These are phyloP conservation scores for Suillus cothurnatus DNA, from an alignment of 768 basidiomycete species.

Conservation along the genomic window DNA sequence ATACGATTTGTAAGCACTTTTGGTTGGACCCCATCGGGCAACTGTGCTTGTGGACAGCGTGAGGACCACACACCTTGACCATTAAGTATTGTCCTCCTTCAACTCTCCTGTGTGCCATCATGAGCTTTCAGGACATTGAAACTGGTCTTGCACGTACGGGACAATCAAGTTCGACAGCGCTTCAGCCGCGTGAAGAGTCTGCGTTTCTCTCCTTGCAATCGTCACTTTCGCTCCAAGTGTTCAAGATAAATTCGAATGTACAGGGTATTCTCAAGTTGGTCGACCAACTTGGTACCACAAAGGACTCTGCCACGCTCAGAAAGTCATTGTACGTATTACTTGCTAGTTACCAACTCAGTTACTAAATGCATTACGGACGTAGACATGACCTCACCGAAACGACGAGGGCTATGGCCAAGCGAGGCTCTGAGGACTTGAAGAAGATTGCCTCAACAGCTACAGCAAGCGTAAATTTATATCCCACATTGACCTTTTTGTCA, in stretches of 20 bases:
- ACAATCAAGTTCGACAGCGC: slow-evolving; percentile 25
- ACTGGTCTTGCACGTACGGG: slow-evolving; percentile 39
- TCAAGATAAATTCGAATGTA: slow-evolving; percentile 98
- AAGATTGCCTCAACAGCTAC: slow-evolving; percentile 72
- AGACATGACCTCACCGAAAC: slow-evolving; percentile 95
- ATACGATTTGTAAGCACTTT: background rate
- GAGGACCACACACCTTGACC: background rate
- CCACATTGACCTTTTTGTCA: background rate
- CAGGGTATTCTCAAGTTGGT: slow-evolving; percentile 95
- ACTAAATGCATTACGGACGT: slow-evolving; percentile 7
- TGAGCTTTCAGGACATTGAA: slow-evolving; percentile 58
- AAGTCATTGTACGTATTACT: slow-evolving; percentile 73
- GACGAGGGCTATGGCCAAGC: slow-evolving; percentile 93
- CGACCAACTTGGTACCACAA: slow-evolving; percentile 87
- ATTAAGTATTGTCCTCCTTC: background rate
- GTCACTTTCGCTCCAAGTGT: slow-evolving; percentile 88
- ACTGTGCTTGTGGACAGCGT: background rate
- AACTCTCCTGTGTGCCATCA: slow-evolving; percentile 19
- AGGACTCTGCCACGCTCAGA: slow-evolving; percentile 78
- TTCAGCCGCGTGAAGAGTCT: slow-evolving; percentile 62
- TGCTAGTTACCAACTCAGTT: background rate
- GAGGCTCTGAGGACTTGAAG: slow-evolving; percentile 92
- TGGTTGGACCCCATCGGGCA: background rate
- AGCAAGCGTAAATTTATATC: slow-evolving; percentile 48
- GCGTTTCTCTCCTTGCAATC: slow-evolving; percentile 77